Conservation (phyloP, 176 grass and related monocot species). For the Carex pumila region DNA sequence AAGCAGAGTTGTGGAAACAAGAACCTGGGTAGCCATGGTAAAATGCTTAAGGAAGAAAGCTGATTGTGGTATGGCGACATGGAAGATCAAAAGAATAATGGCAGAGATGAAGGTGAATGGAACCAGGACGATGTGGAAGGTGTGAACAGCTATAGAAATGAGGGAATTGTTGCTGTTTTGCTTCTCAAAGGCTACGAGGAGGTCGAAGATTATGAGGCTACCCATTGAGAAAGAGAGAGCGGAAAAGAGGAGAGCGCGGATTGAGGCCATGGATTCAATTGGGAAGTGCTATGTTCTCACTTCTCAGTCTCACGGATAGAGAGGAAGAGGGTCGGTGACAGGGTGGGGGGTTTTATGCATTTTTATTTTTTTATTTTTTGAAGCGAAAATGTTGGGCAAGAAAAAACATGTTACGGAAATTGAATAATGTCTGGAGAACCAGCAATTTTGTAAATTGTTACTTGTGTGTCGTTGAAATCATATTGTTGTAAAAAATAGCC, state of each 20-base stretch:
- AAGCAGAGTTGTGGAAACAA: neutral
- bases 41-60: neutral
- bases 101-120: neutral
- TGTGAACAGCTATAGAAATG: neutral
- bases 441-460: too few relatives aligned
- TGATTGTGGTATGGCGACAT: neutral
- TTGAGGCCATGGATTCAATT: neutral
- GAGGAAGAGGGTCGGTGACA: too few relatives aligned
- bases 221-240: neutral
- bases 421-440: too few relatives aligned
- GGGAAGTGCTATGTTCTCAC: too few relatives aligned
- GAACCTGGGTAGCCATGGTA: neutral
- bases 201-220: neutral
- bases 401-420: too few relatives aligned
- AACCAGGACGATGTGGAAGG: neutral
- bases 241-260: neutral
- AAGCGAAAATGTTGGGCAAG: too few relatives aligned
- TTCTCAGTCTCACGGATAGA: too few relatives aligned
- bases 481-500: too few relatives aligned
- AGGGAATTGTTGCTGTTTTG: neutral
- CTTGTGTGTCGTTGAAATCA: too few relatives aligned
- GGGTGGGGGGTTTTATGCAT: too few relatives aligned
- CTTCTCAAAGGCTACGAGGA: neutral
- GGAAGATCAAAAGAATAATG: slow-evolving; percentile 7
- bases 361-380: too few relatives aligned